Percentiles rank a stretch among this genome's conserved stretches.
Conservation (phyloP, 1,284 basidiomycete genomes). For the Rhodotorula sp. region DNA sequence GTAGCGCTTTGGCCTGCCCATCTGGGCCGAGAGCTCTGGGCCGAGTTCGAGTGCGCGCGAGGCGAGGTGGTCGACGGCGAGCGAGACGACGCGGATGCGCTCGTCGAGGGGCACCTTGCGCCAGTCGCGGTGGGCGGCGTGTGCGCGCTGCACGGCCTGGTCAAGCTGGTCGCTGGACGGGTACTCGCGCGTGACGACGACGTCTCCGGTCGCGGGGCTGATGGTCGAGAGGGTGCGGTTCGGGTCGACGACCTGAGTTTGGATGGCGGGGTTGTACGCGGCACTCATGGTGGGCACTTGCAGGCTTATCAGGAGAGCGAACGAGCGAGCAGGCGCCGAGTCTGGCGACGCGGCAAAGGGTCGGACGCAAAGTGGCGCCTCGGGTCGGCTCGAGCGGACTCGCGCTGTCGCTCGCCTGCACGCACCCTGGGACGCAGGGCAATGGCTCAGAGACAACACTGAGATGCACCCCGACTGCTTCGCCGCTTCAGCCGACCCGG, state of each 20-base stretch:
- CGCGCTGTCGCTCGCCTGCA: too few relatives aligned
- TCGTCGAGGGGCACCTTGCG: slow-evolving; percentile 66
- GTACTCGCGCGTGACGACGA: slow-evolving; percentile 50
- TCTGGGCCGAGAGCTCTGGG: slow-evolving; percentile 72
- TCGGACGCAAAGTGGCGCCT: neutral
- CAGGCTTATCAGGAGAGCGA: neutral
- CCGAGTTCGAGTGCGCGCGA: slow-evolving; percentile 68
- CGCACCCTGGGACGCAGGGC: too few relatives aligned
- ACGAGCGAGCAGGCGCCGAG: neutral
- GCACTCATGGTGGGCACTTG: neutral
- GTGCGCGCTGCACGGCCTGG: slow-evolving; percentile 60
- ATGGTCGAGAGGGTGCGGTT: slow-evolving; percentile 55
- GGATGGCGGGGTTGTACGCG: slow-evolving; percentile 13
- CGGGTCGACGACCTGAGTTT: slow-evolving; percentile 47
- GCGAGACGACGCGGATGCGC: slow-evolving; percentile 69
- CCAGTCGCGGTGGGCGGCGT: slow-evolving; percentile 73
- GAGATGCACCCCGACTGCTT: neutral
- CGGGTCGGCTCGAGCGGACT: neutral
- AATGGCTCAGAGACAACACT: neutral
- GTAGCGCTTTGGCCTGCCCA: slow-evolving; percentile 60
- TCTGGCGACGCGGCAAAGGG: neutral
- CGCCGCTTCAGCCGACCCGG: neutral
- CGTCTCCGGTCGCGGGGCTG: slow-evolving; percentile 46
- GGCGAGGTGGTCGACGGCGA: slow-evolving; percentile 77
- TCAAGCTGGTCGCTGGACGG: slow-evolving; percentile 60